Conservation (phyloP, 495 filamentous ascomycete genomes). For the Rostrohypoxylon terebratum region DNA sequence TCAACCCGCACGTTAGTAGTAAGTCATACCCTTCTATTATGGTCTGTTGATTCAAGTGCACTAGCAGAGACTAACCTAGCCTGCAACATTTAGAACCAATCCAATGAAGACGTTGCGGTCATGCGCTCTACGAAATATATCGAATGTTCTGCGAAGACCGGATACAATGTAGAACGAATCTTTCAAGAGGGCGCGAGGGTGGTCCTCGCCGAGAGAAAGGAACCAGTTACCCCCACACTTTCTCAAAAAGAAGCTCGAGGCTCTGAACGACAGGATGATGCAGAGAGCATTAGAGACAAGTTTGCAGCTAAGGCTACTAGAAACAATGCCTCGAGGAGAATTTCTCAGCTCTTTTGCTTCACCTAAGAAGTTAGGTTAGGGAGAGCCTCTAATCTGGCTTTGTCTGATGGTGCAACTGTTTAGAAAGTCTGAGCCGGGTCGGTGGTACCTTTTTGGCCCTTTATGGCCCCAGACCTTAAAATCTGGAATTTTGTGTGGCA, state of each 20-base stretch:
- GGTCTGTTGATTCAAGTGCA: neutral
- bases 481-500: too few relatives aligned
- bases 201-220: slow-evolving; percentile 30
- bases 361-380: neutral
- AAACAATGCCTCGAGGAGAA: neutral
- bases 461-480: too few relatives aligned
- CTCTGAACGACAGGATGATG: neutral
- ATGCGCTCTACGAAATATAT: slow-evolving; percentile 41
- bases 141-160: slow-evolving; percentile 46
- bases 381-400: too few relatives aligned
- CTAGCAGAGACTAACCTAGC: neutral
- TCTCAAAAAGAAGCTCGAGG: neutral
- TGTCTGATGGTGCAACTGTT: too few relatives aligned
- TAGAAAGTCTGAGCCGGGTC: too few relatives aligned
- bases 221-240: slow-evolving; percentile 5
- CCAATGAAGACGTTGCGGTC: slow-evolving; percentile 8
- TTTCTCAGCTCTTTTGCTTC: neutral
- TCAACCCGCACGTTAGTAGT: slow-evolving; percentile 29
- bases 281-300: neutral
- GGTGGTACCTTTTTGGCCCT: too few relatives aligned
- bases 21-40: neutral
- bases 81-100: slow-evolving; percentile 14
- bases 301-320: neutral
- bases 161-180: slow-evolving; percentile 40
- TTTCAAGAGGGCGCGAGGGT: slow-evolving; percentile 42